phyloP scores from a whole-genome alignment of 768 basidiomycete genomes.

The Leccinum arenicola region DNA sequence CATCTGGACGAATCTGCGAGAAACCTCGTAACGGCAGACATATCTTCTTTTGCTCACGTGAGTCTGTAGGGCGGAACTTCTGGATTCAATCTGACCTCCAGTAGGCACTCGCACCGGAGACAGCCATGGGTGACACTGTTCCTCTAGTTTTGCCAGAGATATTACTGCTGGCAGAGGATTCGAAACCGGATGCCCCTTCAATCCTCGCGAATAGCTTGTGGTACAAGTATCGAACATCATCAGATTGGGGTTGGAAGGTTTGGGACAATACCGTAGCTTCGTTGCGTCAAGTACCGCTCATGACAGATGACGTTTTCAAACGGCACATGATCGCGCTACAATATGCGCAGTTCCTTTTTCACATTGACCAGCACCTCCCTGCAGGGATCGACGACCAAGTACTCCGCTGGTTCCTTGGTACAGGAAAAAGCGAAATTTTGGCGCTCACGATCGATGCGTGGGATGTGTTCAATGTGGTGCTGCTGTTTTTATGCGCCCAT shows the following conservation, averaged over 20 bases:
- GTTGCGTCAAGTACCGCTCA: constrained; percentile 62
- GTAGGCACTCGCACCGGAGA: constrained; percentile 43
- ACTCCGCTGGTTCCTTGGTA: constrained; percentile 67
- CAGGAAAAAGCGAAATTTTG: constrained; percentile 61
- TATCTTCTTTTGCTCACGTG: constrained; percentile 61
- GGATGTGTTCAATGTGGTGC: constrained; percentile 60
- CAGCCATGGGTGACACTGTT: constrained; percentile 31
- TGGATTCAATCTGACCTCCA: not conserved
- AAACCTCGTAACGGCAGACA: constrained; percentile 58
- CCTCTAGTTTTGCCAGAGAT: constrained; percentile 57
- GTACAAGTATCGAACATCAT: constrained; percentile 75
- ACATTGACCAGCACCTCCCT: constrained; percentile 76
- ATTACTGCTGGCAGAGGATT: constrained; percentile 58
- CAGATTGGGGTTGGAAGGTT: constrained; percentile 77
- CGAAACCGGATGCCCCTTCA: constrained; percentile 58
- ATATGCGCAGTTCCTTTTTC: constrained; percentile 68
- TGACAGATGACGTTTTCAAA: constrained; percentile 46
- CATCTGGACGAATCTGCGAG: constrained; percentile 55
- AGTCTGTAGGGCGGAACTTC: constrained; percentile 15
- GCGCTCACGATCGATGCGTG: constrained; percentile 61
- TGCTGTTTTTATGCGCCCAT: constrained; percentile 56
- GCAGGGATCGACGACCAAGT: constrained; percentile 69
- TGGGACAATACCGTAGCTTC: constrained; percentile 83
- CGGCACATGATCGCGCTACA: constrained; percentile 55
- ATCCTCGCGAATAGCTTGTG: constrained; percentile 74